phyloP scores from a whole-genome alignment of 192 early-diverging fungal species.

The Hyaloraphidium curvatum region DNA sequence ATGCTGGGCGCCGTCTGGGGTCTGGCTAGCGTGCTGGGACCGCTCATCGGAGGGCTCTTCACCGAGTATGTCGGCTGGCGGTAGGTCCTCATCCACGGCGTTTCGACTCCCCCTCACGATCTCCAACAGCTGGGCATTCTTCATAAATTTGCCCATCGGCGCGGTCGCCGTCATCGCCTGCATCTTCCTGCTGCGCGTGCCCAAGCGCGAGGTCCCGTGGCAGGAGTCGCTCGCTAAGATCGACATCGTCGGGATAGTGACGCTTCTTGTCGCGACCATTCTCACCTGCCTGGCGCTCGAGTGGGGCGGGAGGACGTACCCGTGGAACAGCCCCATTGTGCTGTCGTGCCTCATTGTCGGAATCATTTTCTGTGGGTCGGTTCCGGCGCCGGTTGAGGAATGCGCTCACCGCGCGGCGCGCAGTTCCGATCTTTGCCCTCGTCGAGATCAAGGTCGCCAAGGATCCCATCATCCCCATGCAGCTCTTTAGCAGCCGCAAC shows the following conservation, averaged over 20 bases:
- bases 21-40: slow-evolving; percentile 29
- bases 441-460: slow-evolving; percentile 41
- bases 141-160: slow-evolving; percentile 37
- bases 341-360: slow-evolving; percentile 17
- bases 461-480: slow-evolving; percentile 29
- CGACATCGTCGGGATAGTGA: slow-evolving; percentile 25
- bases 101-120: not conserved
- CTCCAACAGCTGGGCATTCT: slow-evolving; percentile 27
- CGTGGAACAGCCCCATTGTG: not conserved
- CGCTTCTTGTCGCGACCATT: slow-evolving; percentile 19
- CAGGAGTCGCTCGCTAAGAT: slow-evolving; percentile 16
- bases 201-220: not conserved
- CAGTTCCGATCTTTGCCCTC: slow-evolving; percentile 31
- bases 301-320: slow-evolving; percentile 18
- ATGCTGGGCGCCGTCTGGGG: slow-evolving; percentile 31
- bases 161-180: slow-evolving; percentile 18
- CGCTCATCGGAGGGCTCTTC: slow-evolving; percentile 35
- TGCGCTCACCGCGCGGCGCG: no score
- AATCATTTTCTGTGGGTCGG: slow-evolving; percentile 14
- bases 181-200: slow-evolving; percentile 18
- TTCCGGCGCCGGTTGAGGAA: no score
- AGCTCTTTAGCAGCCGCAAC: not conserved
- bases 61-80: slow-evolving; percentile 34
- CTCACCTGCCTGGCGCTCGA: slow-evolving; percentile 31
- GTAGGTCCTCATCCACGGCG: slow-evolving; percentile 5